Evolutionary conservation across 306 rosid genomes (phyloP).

Genomic region (Trichosanthes truncata): DNA sequence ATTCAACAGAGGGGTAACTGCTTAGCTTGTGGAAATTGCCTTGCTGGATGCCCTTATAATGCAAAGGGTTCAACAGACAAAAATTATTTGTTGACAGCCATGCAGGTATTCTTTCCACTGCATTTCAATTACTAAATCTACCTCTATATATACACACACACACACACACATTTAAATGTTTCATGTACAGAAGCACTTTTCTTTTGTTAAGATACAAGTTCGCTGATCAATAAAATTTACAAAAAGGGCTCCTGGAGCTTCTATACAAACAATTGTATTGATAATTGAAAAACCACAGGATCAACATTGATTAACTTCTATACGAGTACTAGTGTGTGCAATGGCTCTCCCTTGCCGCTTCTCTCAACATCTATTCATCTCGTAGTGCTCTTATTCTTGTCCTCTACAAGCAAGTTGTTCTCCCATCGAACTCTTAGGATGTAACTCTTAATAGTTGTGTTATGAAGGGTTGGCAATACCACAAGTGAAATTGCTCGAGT

Average conservation of each 20-base stretch:
- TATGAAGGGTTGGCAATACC: neutral
- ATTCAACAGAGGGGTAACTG: slow-evolving; percentile 6
- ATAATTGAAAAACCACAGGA: neutral
- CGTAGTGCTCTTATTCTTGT: neutral
- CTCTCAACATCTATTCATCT: neutral
- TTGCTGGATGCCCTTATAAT: slow-evolving; percentile 29
- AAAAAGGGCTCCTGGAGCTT: neutral
- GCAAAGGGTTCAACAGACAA: slow-evolving; percentile 28
- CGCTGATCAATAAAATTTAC: neutral
- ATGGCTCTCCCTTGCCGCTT: neutral
- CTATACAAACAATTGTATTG: neutral
- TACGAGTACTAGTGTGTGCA: neutral
- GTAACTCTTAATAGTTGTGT: neutral
- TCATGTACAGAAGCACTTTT: neutral
- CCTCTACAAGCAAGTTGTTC: neutral
- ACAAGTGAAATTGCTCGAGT: neutral
- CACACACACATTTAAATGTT: too few relatives aligned
- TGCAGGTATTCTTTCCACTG: slow-evolving; percentile 16
- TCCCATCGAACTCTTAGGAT: neutral
- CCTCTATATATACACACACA: too few relatives aligned
- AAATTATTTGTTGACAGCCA: slow-evolving; percentile 19
- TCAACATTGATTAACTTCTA: neutral
- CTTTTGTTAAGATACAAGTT: neutral
- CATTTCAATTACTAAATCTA: neutral
- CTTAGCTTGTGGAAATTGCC: slow-evolving; percentile 28